Percentiles rank a stretch among this genome's conserved stretches.
These are phyloP conservation scores for Mycena belliarum DNA, from an alignment of 768 basidiomycete species.

Conservation along the genomic window DNA sequence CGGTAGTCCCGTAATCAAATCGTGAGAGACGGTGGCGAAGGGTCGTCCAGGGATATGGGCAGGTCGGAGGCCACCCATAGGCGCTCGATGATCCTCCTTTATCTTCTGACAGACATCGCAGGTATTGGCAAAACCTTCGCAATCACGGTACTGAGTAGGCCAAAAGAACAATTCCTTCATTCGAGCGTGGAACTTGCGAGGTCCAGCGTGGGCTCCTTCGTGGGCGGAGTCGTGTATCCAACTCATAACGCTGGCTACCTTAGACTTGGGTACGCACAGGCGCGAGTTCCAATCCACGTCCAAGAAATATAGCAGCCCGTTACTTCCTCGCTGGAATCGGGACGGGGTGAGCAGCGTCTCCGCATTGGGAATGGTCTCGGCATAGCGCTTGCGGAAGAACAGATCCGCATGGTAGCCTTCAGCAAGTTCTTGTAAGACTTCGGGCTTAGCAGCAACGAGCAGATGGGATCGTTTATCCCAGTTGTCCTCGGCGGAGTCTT, in stretches of 20 bases:
- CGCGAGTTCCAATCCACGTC: constrained; percentile 3
- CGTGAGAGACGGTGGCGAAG: not conserved
- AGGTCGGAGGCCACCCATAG: not conserved
- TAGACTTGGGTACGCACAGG: constrained; percentile 11
- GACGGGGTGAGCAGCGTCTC: not conserved
- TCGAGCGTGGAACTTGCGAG: not conserved
- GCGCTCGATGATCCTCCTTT: not conserved
- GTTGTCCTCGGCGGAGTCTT: too few species aligned
- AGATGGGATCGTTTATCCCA: too few species aligned
- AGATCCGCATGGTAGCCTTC: too few species aligned
- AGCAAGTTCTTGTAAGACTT: too few species aligned
- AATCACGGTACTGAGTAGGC: not conserved
- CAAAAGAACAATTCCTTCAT: constrained; percentile 1
- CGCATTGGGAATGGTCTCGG: too few species aligned
- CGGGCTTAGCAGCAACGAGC: too few species aligned
- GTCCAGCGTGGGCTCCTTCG: not conserved
- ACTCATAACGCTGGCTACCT: constrained; percentile 5
- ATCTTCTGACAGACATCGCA: constrained; percentile 9
- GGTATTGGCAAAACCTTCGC: not conserved
- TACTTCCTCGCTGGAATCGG: not conserved
- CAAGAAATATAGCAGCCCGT: constrained; percentile 12
- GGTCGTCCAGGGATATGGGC: not conserved
- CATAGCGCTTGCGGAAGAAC: too few species aligned
- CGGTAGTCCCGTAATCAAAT: not conserved
- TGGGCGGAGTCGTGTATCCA: too few species aligned